These are phyloP conservation scores for Ophiognomonia clavigignenti-juglandacearum DNA, from an alignment of 2,329 filamentous ascomycete genomes.

Conservation along the genomic window DNA sequence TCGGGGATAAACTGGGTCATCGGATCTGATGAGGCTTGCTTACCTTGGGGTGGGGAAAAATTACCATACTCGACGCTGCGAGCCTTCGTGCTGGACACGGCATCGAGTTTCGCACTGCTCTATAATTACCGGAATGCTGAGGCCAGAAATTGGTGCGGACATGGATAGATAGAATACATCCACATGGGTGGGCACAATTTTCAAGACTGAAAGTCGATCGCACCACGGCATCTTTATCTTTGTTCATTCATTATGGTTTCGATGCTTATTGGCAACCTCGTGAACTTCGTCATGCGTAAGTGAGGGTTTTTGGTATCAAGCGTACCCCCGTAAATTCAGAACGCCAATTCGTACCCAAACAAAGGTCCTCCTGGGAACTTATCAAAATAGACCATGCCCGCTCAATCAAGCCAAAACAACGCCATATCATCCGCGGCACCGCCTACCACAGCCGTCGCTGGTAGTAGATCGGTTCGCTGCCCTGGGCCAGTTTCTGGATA, in stretches of 20 bases:
- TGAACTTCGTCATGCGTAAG: too few species aligned
- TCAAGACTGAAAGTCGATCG: background rate
- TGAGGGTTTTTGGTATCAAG: too few species aligned
- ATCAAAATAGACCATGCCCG: background rate
- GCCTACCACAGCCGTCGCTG: constrained; percentile 49
- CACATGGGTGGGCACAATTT: background rate
- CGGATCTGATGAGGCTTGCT: background rate
- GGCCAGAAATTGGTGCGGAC: background rate
- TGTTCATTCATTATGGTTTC: background rate
- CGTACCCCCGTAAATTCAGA: too few species aligned
- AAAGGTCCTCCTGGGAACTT: background rate
- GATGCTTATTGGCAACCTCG: background rate
- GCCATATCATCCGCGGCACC: too few species aligned
- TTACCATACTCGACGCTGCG: background rate
- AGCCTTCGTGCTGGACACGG: constrained; percentile 4
- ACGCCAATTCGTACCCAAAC: too few species aligned
- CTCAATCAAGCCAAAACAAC: too few species aligned
- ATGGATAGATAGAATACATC: background rate
- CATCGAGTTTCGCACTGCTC: background rate
- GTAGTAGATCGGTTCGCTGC: constrained; percentile 44
- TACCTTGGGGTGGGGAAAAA: background rate
- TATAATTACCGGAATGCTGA: too few species aligned
- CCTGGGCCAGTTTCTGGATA: constrained; percentile 42
- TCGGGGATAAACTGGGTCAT: background rate
- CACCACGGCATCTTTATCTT: background rate